Base-by-base conservation (phyloP, 768 basidiomycete genomes). In the Lentinula sp. region DNA sequence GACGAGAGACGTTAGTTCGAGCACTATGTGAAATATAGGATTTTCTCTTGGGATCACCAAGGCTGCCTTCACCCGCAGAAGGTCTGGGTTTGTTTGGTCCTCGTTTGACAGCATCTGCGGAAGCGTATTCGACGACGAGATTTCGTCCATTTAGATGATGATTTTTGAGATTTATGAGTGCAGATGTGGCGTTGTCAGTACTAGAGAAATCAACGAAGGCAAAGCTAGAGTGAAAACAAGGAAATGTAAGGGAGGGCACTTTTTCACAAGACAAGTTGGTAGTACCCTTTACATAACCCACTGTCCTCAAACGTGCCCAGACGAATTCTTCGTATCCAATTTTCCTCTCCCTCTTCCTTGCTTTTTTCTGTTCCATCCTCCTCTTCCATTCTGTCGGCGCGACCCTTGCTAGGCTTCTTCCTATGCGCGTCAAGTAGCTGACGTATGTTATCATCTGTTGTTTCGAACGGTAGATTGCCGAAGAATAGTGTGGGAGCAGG, bases 291-390 rank as follows among this genome's bases (percentile, higher is more conserved):
- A 76, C 96, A 98, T 57, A 84, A 74, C 8, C 96, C 97, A 53
- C 85, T 91, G 72, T 99, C 96, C 70, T 98, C 94, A 65, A 99
- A 99, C 16, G 95, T 95, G 4, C 94, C 95, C 83, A 99, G 82
- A 5, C 96, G 85, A 32, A 99, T 76, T 70, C 93, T 93, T 63
- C 90, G 80, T 76, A 88, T 81, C 86, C 85, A 85, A 23, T 71
- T 70, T 50, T 82, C 80, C 56, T 73, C 73, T 3, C 60, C 65
- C 31, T 68, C 65, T 8, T 64, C 65, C 55, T 70, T 68, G 18
- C 70, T 69, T 9, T 67, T 73, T 57, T 70, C 70, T 45, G 61
- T 72, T 7, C 62, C 70, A 18, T 63, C 74, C 46, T 69, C 70
- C 48, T 73, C 71, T 16, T 65, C 70, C 28, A 65, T 71, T n/a